Evolutionary conservation across 2,329 filamentous ascomycete genomes (phyloP).

Genomic region (Penicillium sp.): DNA sequence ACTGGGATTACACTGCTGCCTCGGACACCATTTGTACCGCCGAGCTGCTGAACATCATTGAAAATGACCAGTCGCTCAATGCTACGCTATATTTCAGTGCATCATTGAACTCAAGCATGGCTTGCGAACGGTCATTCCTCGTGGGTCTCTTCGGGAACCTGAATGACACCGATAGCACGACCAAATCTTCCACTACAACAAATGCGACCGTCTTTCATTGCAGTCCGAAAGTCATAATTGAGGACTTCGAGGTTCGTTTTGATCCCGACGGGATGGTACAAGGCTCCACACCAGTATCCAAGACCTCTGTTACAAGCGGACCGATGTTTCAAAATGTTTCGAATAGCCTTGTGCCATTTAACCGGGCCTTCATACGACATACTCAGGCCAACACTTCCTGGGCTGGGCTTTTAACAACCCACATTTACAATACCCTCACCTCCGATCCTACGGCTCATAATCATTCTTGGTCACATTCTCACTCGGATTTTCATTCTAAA

Average conservation of each 20-base stretch:
- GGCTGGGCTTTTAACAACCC: conserved; percentile 11
- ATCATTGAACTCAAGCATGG: neutral
- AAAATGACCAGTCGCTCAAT: neutral
- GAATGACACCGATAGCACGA: neutral
- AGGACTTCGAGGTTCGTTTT: conserved; percentile 14
- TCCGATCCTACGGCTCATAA: neutral
- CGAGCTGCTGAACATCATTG: neutral
- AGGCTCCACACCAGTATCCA: conserved; percentile 3
- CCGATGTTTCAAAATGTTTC: conserved; percentile 18
- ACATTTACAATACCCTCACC: conserved; percentile 9
- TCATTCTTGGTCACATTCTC: conserved; percentile 1
- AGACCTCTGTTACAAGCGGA: conserved; percentile 9
- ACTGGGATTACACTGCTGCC: neutral
- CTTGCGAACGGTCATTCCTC: neutral
- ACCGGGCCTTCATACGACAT: conserved; percentile 5
- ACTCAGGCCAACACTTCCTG: conserved; percentile 5
- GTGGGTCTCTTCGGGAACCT: neutral
- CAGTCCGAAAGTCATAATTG: conserved; percentile 8
- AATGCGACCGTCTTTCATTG: conserved; percentile 12
- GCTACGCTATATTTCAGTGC: neutral
- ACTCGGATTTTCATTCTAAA: neutral
- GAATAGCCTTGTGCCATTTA: conserved; percentile 12
- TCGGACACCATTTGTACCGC: neutral
- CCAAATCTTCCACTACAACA: neutral
- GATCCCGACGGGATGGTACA: conserved; percentile 13